Evolutionary conservation across 2,329 filamentous ascomycete genomes (phyloP).

Genomic region (Dactylellina drechsleri): DNA sequence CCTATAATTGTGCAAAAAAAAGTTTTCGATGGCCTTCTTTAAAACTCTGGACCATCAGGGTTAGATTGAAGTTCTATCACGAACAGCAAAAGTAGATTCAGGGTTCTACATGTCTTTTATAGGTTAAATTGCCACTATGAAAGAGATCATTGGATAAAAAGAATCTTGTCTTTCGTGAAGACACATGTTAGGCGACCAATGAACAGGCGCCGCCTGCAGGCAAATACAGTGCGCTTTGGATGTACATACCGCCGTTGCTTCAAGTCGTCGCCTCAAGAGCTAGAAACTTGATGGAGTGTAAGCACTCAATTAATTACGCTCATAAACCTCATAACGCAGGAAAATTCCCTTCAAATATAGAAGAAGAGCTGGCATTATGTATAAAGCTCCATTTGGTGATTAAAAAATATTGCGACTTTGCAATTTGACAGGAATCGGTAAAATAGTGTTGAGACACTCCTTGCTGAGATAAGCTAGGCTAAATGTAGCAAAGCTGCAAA

Average conservation of each 20-base stretch:
- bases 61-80: not conserved
- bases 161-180: too few species aligned
- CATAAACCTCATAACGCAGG: too few species aligned
- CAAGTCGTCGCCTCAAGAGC: too few species aligned
- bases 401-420: not conserved
- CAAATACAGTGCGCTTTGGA: too few species aligned
- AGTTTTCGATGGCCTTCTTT: not conserved
- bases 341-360: too few species aligned
- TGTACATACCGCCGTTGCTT: too few species aligned
- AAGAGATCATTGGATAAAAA: too few species aligned
- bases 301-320: too few species aligned
- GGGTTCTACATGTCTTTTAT: too few species aligned
- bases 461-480: conserved; percentile 21
- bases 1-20: conserved; percentile 14
- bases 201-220: not conserved
- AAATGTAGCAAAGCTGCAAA: conserved; percentile 34
- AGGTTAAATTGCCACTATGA: too few species aligned
- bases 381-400: not conserved
- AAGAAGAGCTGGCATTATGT: not conserved
- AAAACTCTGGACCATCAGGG: not conserved
- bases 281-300: too few species aligned
- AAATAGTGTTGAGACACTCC: conserved; percentile 32
- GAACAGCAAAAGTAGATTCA: not conserved
- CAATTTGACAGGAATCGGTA: conserved; percentile 39
- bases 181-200: not conserved